Conservation (phyloP, 768 basidiomycete species). For the Leccinum boreale region DNA sequence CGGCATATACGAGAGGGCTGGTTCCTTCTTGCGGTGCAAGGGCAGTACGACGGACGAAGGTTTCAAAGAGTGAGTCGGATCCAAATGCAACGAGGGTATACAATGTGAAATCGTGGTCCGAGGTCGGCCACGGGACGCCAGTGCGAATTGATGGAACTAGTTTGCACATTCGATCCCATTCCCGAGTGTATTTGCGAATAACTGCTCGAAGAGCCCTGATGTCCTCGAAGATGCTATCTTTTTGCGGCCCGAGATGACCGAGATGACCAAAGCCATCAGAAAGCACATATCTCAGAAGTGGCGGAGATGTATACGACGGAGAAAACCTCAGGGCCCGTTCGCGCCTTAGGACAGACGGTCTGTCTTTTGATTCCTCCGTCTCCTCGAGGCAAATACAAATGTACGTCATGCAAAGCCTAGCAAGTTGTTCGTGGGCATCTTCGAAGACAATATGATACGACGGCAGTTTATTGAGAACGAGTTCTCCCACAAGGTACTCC, state of each 20-base stretch:
- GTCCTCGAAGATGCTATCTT: neutral
- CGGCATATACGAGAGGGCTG: constrained; percentile 8
- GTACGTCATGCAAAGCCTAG: constrained; percentile 12
- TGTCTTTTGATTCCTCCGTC: neutral
- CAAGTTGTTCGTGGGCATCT: constrained; percentile 3
- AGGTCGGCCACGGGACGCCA: constrained; percentile 2
- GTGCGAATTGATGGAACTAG: neutral
- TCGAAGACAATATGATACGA: constrained; percentile 7
- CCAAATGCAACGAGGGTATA: constrained; percentile 9
- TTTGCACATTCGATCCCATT: constrained; percentile 1
- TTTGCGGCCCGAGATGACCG: neutral
- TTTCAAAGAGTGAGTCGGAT: neutral
- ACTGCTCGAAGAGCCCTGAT: neutral
- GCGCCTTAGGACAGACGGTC: neutral
- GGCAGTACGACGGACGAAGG: neutral
- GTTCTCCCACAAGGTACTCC: constrained; percentile 14
- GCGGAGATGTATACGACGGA: neutral
- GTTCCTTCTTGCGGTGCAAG: neutral
- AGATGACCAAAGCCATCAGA: constrained; percentile 10
- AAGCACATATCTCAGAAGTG: constrained; percentile 10
- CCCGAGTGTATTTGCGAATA: neutral
- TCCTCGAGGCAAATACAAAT: constrained; percentile 4
- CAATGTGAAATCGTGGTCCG: neutral
- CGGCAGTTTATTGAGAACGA: neutral
- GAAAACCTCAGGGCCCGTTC: neutral